phyloP scores from a whole-genome alignment of 176 grass and related monocot species.

The sorghum (Sorghum bicolor) region Sorghum_bicolor_NCBIv3 NC_012873.2:11408001-11408500 shows the following conservation, averaged over 20 bases:
- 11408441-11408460: conserved; percentile 37
- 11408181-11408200: neutral
- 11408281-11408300: conserved; percentile 16
- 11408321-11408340: conserved; percentile 19
- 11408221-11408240: conserved; percentile 11
- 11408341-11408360: conserved; percentile 25
- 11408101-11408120: conserved; percentile 1
- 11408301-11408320: conserved; percentile 20
- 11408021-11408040: conserved; percentile 19
- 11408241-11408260: conserved; percentile 14
- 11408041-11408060: conserved; percentile 36
- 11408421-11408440: conserved; percentile 22
- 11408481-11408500: conserved; percentile 30
- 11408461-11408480: conserved; percentile 35
- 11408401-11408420: conserved; percentile 36
- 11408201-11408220: neutral
- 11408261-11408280: conserved; percentile 6
- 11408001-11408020: conserved; percentile 2
- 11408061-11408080: conserved; percentile 16
- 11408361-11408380: conserved; percentile 14
- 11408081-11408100: conserved; percentile 9
- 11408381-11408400: conserved; percentile 18
- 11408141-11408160: neutral
- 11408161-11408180: neutral
- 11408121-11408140: conserved; percentile 5